phyloP scores from a whole-genome alignment of 2,329 filamentous ascomycete genomes.

The Plectosphaerella cucumerina region DNA sequence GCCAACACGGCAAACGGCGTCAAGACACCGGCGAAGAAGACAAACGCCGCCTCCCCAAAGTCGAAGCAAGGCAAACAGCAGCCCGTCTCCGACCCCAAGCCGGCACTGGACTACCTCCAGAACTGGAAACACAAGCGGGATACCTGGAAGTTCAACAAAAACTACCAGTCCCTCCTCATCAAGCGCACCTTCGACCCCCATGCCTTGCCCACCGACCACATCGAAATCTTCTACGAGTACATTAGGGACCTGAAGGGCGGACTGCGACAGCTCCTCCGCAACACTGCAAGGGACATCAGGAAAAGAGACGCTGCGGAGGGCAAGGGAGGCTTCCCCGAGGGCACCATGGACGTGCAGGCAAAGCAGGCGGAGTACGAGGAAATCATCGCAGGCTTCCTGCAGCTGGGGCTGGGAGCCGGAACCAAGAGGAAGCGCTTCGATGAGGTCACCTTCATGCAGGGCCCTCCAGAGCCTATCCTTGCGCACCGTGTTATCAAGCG shows the following conservation, averaged over 20 bases:
- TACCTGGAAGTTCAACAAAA: conserved; percentile 96
- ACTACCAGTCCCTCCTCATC: conserved; percentile 78
- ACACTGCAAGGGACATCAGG: conserved; percentile 60
- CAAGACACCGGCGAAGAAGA: conserved; percentile 14
- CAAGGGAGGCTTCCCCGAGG: conserved; percentile 42
- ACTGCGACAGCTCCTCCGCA: conserved; percentile 63
- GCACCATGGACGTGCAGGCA: conserved; percentile 42
- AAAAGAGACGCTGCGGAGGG: conserved; percentile 49
- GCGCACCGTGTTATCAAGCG: conserved; percentile 55
- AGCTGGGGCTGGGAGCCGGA: conserved; percentile 26
- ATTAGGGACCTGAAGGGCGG: conserved; percentile 74
- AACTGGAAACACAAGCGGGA: conserved; percentile 68
- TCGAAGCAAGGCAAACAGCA: conserved; percentile 36
- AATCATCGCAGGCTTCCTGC: conserved; percentile 46
- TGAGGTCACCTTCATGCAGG: conserved; percentile 47
- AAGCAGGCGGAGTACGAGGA: conserved; percentile 54
- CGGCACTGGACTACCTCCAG: conserved; percentile 71
- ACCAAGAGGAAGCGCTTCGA: conserved; percentile 47
- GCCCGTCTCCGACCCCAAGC: conserved; percentile 42
- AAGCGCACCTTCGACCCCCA: conserved; percentile 75
- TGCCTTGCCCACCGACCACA: conserved; percentile 66
- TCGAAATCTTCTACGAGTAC: conserved; percentile 69
- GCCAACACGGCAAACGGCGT: conserved; percentile 7
- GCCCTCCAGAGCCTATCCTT: conserved; percentile 46
- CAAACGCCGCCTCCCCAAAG: conserved; percentile 25